A percentile compares a stretch with the other conserved stretches of the same genome.
phyloP scores from a whole-genome alignment of 2,329 filamentous ascomycete species.

The Hymenoscyphus albidus region DNA sequence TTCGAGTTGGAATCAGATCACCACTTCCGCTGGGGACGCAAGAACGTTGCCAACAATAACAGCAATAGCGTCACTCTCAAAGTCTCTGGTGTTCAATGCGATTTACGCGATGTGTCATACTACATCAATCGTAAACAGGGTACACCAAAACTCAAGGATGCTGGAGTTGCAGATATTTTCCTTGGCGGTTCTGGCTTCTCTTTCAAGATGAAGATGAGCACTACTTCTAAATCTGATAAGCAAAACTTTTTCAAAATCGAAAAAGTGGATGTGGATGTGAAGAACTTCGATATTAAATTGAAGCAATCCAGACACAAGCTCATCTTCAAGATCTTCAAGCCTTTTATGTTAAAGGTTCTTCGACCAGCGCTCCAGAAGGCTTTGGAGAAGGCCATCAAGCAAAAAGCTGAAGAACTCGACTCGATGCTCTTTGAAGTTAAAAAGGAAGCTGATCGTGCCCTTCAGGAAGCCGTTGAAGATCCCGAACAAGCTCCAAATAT shows the following conservation, averaged over 20 bases:
- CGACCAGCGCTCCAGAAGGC: conserved; percentile 82
- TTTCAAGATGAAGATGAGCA: conserved; percentile 87
- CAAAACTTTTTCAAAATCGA: conserved; percentile 94
- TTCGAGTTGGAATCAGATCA: conserved; percentile 87
- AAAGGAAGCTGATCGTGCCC: conserved; percentile 72
- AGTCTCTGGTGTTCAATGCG: conserved; percentile 87
- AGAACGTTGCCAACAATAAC: conserved; percentile 75
- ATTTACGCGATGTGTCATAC: conserved; percentile 86
- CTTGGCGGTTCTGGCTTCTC: conserved; percentile 83
- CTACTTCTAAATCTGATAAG: conserved; percentile 68
- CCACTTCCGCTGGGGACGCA: conserved; percentile 92
- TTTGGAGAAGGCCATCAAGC: conserved; percentile 82
- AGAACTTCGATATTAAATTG: conserved; percentile 80
- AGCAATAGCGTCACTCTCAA: conserved; percentile 79
- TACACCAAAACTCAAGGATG: conserved; percentile 83
- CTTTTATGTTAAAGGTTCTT: conserved; percentile 77
- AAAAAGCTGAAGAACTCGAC: conserved; percentile 75
- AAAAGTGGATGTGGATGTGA: conserved; percentile 78
- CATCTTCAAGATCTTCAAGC: conserved; percentile 82
- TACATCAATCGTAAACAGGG: conserved; percentile 94
- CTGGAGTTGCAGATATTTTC: conserved; percentile 82
- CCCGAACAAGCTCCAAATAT: conserved; percentile 75
- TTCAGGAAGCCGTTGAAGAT: conserved; percentile 60
- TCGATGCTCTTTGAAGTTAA: conserved; percentile 71
- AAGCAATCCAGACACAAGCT: conserved; percentile 95